phyloP scores from a whole-genome alignment of 2,329 filamentous ascomycete genomes.

The Xylogone sp. region DNA sequence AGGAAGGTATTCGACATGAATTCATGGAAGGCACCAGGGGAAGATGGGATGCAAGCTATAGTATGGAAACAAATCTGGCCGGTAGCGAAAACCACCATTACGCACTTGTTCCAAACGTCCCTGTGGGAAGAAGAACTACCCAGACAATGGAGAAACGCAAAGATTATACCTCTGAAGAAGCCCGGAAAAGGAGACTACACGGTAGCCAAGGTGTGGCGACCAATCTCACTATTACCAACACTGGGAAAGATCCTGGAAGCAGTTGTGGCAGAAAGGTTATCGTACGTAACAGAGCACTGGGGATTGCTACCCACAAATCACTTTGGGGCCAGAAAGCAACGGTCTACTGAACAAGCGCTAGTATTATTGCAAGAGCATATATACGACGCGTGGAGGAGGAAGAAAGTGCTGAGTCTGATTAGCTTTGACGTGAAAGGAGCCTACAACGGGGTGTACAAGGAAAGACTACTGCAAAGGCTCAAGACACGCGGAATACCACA shows the following conservation, averaged over 20 bases:
- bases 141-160: neutral
- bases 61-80: too few relatives aligned
- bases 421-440: too few relatives aligned
- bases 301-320: constrained; percentile 34
- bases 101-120: too few relatives aligned
- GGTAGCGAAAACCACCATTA: too few relatives aligned
- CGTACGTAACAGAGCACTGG: too few relatives aligned
- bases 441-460: too few relatives aligned
- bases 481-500: too few relatives aligned
- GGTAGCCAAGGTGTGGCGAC: neutral
- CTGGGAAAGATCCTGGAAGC: neutral
- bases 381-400: constrained; percentile 25
- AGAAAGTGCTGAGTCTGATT: constrained; percentile 29
- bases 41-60: too few relatives aligned
- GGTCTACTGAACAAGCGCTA: constrained; percentile 31
- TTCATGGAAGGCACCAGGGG: too few relatives aligned
- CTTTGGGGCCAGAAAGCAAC: constrained; percentile 32
- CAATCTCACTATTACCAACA: neutral
- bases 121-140: too few relatives aligned
- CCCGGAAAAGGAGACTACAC: neutral
- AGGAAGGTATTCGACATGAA: neutral
- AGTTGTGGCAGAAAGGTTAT: constrained; percentile 21
- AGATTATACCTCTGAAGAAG: neutral
- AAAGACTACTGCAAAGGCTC: too few relatives aligned
- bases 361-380: constrained; percentile 26